Conservation (phyloP, 2,329 filamentous ascomycete genomes). For the Blastomyces silverae region DNA sequence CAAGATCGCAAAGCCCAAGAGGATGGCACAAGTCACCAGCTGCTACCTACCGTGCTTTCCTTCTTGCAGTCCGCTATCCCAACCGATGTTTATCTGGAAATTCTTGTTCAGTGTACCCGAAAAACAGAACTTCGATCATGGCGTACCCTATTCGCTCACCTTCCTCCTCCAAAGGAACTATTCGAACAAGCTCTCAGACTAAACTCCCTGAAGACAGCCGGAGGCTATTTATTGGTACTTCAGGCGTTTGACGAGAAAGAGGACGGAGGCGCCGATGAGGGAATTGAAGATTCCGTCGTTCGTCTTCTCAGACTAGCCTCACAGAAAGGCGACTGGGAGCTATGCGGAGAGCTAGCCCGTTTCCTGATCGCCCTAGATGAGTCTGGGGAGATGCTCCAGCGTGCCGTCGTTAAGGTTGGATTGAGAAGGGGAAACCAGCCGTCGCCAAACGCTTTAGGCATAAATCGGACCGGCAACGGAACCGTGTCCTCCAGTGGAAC, state of each 20-base stretch:
- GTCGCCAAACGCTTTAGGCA: constrained; percentile 28
- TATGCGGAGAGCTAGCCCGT: constrained; percentile 90
- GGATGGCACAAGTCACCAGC: constrained; percentile 21
- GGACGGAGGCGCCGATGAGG: constrained; percentile 47
- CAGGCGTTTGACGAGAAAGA: constrained; percentile 63
- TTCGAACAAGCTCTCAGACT: constrained; percentile 87
- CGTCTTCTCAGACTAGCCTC: constrained; percentile 75
- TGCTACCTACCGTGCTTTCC: constrained; percentile 49
- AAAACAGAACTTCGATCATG: constrained; percentile 95
- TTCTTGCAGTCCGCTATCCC: constrained; percentile 66
- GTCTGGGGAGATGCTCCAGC: constrained; percentile 65
- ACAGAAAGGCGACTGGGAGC: constrained; percentile 81
- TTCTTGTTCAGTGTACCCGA: constrained; percentile 91
- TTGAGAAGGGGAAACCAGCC: constrained; percentile 24
- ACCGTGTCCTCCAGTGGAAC: constrained; percentile 7
- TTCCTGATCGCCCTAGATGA: constrained; percentile 91
- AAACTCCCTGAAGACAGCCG: constrained; percentile 86
- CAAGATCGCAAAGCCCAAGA: constrained; percentile 26
- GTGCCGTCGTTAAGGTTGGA: constrained; percentile 37
- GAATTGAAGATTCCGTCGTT: constrained; percentile 54
- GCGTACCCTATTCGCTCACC: constrained; percentile 84
- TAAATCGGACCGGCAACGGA: constrained; percentile 14
- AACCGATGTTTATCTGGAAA: constrained; percentile 70
- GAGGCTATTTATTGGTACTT: constrained; percentile 89
- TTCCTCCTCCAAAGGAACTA: constrained; percentile 82